phyloP scores from a whole-genome alignment of 2,329 filamentous ascomycete genomes.

The Aspergillus phoenicis region DNA sequence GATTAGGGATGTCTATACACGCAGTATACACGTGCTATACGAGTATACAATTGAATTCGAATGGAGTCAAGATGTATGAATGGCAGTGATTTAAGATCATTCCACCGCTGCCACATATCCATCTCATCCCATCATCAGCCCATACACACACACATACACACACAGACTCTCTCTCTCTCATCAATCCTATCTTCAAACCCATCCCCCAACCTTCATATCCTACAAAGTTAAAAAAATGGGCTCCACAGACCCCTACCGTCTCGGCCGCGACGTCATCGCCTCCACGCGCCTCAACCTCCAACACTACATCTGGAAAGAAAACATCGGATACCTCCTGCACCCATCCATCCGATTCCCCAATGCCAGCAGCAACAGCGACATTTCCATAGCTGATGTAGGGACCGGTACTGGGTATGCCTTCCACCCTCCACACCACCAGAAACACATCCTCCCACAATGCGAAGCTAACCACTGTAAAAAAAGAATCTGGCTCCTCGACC shows the following conservation, averaged over 20 bases:
- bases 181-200: not conserved
- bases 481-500: constrained; percentile 17
- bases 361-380: not conserved
- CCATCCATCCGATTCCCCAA: not conserved
- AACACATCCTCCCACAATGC: too few species aligned
- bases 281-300: constrained; percentile 5
- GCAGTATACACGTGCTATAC: too few species aligned
- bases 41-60: too few species aligned
- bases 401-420: constrained; percentile 19
- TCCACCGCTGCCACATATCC: not conserved
- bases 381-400: constrained; percentile 23
- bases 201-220: not conserved
- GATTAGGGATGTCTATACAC: not conserved
- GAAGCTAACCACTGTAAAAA: not conserved
- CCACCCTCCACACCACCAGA: not conserved
- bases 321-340: constrained; percentile 2
- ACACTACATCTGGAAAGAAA: constrained; percentile 9
- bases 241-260: not conserved
- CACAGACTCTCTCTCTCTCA: not conserved
- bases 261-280: not conserved
- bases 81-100: not conserved
- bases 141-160: not conserved
- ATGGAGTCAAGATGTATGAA: too few species aligned
- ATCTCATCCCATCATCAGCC: not conserved
- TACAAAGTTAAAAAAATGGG: not conserved